phyloP scores from a whole-genome alignment of 495 filamentous ascomycete genomes.

The Paragyromitra xinjiangensis region DNA sequence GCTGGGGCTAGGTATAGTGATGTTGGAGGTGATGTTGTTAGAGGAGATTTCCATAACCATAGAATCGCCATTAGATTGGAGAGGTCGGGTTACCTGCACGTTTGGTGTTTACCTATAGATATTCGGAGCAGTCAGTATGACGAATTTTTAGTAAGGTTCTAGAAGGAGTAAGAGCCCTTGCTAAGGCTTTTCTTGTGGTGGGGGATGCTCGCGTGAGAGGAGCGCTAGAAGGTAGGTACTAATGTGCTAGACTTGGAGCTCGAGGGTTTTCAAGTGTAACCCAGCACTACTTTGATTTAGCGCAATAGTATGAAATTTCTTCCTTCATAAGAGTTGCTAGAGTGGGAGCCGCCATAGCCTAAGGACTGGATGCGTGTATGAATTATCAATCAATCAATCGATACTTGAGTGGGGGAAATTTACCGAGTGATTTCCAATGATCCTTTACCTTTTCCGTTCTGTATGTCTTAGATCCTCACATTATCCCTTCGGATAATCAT shows the following conservation, averaged over 20 bases:
- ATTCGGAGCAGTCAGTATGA: background rate
- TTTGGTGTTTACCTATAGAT: background rate
- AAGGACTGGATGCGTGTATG: too few relatives aligned
- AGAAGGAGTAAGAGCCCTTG: background rate
- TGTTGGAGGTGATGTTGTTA: background rate
- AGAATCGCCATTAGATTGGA: background rate
- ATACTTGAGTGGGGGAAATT: background rate
- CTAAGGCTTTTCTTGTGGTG: background rate
- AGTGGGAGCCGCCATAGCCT: background rate
- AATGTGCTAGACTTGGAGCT: background rate
- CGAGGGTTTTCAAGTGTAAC: background rate
- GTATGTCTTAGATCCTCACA: background rate
- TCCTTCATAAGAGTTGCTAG: background rate
- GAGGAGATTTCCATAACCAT: background rate
- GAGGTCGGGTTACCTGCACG: background rate
- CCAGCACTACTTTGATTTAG: background rate
- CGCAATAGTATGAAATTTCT: background rate
- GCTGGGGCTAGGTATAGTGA: background rate
- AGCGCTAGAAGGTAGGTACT: background rate
- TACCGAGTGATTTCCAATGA: background rate
- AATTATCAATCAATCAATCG: too few relatives aligned
- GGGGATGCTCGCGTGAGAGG: too few relatives aligned
- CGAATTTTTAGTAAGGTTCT: background rate
- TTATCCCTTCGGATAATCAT: background rate
- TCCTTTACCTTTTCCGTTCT: background rate